These are phyloP conservation scores for Saksenaea vasiformis DNA, from an alignment of 371 early-diverging fungal species.

Conservation along the genomic window DNA sequence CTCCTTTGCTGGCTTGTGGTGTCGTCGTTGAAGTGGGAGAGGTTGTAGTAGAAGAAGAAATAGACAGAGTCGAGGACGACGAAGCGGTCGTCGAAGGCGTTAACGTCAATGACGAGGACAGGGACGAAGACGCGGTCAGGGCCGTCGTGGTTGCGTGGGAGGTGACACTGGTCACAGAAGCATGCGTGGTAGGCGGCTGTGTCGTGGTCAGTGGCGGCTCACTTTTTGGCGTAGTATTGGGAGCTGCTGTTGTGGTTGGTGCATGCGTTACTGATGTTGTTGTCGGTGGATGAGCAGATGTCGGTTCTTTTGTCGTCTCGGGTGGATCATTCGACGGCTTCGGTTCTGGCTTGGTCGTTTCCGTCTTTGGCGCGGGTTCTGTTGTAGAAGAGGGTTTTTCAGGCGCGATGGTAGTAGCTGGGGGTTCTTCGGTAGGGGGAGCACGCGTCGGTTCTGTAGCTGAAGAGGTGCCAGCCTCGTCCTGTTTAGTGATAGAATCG, in stretches of 20 bases:
- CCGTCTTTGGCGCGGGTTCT: neutral
- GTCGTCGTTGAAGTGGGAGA: neutral
- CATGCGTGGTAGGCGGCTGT: neutral
- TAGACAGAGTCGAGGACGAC: neutral
- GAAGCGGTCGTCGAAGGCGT: neutral
- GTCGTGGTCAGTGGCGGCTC: neutral
- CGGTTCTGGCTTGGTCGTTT: neutral
- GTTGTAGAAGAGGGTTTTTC: neutral
- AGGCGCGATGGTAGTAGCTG: conserved; percentile 6
- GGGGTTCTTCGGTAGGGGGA: conserved; percentile 11
- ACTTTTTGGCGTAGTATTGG: neutral
- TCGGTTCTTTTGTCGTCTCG: neutral
- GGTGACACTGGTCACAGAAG: no score
- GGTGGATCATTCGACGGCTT: neutral
- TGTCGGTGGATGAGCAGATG: neutral
- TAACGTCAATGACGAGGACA: neutral
- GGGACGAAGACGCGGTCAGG: neutral
- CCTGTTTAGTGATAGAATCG: neutral
- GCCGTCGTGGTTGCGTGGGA: neutral
- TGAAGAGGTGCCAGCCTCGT: neutral
- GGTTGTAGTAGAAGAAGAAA: neutral
- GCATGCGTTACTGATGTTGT: neutral
- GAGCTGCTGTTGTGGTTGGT: neutral
- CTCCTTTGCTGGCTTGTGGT: neutral
- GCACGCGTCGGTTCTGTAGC: neutral